Base-by-base conservation (phyloP, 306 rosid genomes). In the Crataegus laevigata region DNA sequence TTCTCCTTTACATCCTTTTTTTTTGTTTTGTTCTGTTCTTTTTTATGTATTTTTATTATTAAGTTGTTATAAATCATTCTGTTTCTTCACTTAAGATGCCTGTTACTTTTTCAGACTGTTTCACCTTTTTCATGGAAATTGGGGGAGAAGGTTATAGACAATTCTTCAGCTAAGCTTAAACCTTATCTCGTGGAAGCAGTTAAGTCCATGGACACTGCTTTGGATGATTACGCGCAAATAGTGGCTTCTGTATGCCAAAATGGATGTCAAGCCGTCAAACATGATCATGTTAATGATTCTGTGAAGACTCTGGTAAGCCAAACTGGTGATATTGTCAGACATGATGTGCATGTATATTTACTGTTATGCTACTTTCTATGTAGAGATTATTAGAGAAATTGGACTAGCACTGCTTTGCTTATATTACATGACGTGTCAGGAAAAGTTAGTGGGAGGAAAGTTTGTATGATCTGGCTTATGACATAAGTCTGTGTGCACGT, bases 101-200 rank as follows among this genome's bases (percentile, higher is more conserved):
- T 61, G 57, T 30, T 74, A 50, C 75, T 83, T 67, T 85, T 77
- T 63, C 82, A 94, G 98, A 72, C 74, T 8, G 69, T 66, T 67
- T 85, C 92, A 36, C 92, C 92, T 10, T 50, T 76, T 52, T 84
- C 88, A 24, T 80, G 94, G 92, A 81, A 83, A 79, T 72, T 91
- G 87, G 97, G 83, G 57, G 87, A 83, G 86, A 85, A 80, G 65
- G 94, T 94, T 45, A 34, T 94, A 24, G 78, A 73, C 7, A 87
- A 84, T 28, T 91, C 93, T 88, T 85, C 94, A 66, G 75, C 71
- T 63, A 89, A 79, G 79, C 87, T 91, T 43, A 80, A 82, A 79
- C 82, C 90, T 24, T 84, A 78, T 80, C 80, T 94, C 13, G 71
- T 38, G 81, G 80, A 76, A 40, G 88, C 86, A 34, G 89, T 91